Conservation (phyloP, 495 filamentous ascomycete genomes). For the Polyplosphaeria fusca region DNA sequence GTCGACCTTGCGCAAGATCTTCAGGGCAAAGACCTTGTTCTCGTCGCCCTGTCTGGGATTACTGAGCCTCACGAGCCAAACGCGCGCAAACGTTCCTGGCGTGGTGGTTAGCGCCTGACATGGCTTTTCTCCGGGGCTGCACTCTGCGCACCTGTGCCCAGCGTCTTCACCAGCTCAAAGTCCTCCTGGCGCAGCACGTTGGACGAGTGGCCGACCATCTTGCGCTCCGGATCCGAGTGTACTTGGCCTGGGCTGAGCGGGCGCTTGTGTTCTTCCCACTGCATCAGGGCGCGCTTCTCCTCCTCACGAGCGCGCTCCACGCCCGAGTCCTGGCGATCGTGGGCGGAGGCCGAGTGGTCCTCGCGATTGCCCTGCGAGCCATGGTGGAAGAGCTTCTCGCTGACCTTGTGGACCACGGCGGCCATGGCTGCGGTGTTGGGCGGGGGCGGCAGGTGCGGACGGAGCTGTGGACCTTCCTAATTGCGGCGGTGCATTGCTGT, state of each 20-base stretch:
- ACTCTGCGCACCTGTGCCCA: slow-evolving; percentile 70
- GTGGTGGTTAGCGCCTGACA: slow-evolving; percentile 38
- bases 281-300: slow-evolving; percentile 49
- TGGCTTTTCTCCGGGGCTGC: background rate
- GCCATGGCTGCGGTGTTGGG: slow-evolving; percentile 28
- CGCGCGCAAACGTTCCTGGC: slow-evolving; percentile 89
- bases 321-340: slow-evolving; percentile 1
- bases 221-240: slow-evolving; percentile 52
- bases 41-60: slow-evolving; percentile 35
- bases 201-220: slow-evolving; percentile 56
- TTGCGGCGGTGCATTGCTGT: background rate
- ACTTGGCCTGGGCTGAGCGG: slow-evolving; percentile 53
- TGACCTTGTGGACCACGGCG: slow-evolving; percentile 23
- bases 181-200: slow-evolving; percentile 61
- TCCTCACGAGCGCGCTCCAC: slow-evolving; percentile 41
- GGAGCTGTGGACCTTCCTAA: background rate
- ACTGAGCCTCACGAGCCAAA: slow-evolving; percentile 73
- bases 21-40: slow-evolving; percentile 83
- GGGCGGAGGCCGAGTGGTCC: background rate
- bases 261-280: slow-evolving; percentile 48
- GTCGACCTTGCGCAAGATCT: slow-evolving; percentile 88
- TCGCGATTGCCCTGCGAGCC: slow-evolving; percentile 4
- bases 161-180: slow-evolving; percentile 81
- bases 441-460: background rate
- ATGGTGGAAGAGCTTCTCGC: slow-evolving; percentile 6